phyloP scores from a whole-genome alignment of 495 filamentous ascomycete species.

The Neurospora cerealis region DNA sequence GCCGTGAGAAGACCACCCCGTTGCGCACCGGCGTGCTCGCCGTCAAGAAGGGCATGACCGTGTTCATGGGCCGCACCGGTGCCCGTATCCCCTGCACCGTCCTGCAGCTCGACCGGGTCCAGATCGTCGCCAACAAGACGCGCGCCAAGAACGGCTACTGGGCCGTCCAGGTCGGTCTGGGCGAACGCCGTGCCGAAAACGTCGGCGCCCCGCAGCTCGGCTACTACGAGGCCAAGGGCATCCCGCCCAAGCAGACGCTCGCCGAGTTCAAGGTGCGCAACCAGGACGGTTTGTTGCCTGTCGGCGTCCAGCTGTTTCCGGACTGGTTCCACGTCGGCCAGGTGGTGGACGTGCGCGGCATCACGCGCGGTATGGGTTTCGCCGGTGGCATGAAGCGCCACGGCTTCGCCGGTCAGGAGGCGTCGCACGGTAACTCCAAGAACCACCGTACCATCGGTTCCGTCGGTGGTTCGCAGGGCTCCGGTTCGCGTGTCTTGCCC shows the following conservation, averaged over 20 bases:
- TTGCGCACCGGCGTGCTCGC: conserved; percentile 73
- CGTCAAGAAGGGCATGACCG: conserved; percentile 92
- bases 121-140: conserved; percentile 80
- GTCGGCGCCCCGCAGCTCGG: conserved; percentile 71
- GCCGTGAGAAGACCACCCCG: conserved; percentile 66
- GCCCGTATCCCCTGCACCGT: conserved; percentile 79
- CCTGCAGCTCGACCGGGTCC: conserved; percentile 84
- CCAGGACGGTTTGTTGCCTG: conserved; percentile 56
- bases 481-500: conserved; percentile 81
- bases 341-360: conserved; percentile 74
- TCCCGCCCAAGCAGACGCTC: conserved; percentile 72
- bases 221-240: conserved; percentile 66
- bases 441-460: conserved; percentile 87
- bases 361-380: conserved; percentile 79
- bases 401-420: conserved; percentile 78
- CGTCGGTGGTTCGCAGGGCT: conserved; percentile 75
- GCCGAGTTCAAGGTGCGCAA: conserved; percentile 81
- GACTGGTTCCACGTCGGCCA: conserved; percentile 86
- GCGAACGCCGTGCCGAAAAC: conserved; percentile 65
- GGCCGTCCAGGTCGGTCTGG: conserved; percentile 80
- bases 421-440: conserved; percentile 88
- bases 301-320: conserved; percentile 65
- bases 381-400: conserved; percentile 95
- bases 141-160: conserved; percentile 73
- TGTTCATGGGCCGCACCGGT: conserved; percentile 71